Evolutionary conservation across 495 filamentous ascomycete genomes (phyloP), one percentile per base, ranked within the genome.

Genomic region (Penicillium ochrochloron): DNA sequence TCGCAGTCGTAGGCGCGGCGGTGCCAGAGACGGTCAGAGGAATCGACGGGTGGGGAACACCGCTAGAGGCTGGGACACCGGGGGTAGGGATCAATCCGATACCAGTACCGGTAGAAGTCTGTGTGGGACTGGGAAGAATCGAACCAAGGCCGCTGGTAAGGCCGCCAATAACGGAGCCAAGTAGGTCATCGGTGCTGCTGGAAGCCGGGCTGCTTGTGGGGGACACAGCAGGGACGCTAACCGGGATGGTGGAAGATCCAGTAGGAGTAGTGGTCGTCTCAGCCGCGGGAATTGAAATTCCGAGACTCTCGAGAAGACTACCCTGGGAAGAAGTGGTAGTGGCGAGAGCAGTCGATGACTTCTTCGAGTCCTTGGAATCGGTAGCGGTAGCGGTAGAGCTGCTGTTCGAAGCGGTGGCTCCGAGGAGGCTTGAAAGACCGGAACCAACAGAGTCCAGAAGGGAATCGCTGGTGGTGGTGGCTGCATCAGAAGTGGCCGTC

Each of bases 1-100:
- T 74, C 54, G 71, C 66, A 60, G 68, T 64, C 54, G 66, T 73
- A 15, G 75, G 70, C 35, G 72, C 73, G 44, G 73, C 73, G 53
- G 72, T 66, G 27, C 55, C 63, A 65, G 69, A 57, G 60, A 59
- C 66, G 29, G 63, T 72, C 7, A 69, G 41, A 34, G 39, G 62
- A 59, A 50, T 60, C n/a, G 70, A 70, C 62, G 56, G 60, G 27
- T 55, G 37, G 5, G 66, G 64, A 33, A 63, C 2, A 44, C 35
- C 35, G 50, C 41, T 63, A 27, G 58, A 58, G 9, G 31, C 25
- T 1, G 62, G 31, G 34, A 33, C 27, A 25, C 54, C 31, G 3
- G 67, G 68, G n/a, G 63, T 72, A 8, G 71, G 66, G 29, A 71
- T 41, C 12, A 48, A 5, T 52, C 70, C 68, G 62, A 61, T 66